These are phyloP conservation scores for Chlorella sorokiniana DNA, from an alignment of 139 green algal genomes.

Conservation along the genomic window DNA sequence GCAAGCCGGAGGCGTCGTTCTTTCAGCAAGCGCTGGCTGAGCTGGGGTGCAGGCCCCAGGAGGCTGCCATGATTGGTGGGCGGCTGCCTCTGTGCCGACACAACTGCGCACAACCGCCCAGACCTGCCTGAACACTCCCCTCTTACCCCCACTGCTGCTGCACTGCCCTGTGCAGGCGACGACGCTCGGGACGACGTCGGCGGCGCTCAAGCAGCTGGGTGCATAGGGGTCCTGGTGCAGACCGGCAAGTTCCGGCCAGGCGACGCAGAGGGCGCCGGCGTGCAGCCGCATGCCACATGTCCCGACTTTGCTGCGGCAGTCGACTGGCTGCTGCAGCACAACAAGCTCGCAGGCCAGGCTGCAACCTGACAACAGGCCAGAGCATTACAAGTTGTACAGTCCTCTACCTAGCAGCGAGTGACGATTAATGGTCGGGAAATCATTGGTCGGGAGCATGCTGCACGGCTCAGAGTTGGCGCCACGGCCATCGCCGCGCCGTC, in stretches of 20 bases:
- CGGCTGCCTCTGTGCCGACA: not conserved
- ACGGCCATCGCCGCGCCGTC: too few species aligned
- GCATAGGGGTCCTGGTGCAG: slow-evolving; percentile 48
- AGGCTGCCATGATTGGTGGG: slow-evolving; percentile 36
- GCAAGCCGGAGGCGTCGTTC: slow-evolving; percentile 50
- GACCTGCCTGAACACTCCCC: too few species aligned
- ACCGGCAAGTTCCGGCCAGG: slow-evolving; percentile 49
- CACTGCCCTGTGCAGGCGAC: slow-evolving; percentile 33
- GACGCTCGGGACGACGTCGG: slow-evolving; percentile 56
- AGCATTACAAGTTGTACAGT: too few species aligned
- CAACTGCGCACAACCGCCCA: too few species aligned
- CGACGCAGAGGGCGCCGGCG: slow-evolving; percentile 26
- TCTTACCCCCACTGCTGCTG: not conserved
- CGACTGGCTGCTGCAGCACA: slow-evolving; percentile 19
- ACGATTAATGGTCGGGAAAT: too few species aligned
- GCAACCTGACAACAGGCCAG: not conserved
- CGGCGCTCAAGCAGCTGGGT: slow-evolving; percentile 42
- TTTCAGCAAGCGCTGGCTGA: slow-evolving; percentile 42
- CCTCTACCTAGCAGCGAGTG: too few species aligned
- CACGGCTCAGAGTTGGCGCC: too few species aligned
- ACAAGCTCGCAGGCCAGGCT: not conserved
- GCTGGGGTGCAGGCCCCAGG: slow-evolving; percentile 6
- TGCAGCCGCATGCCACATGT: slow-evolving; percentile 31
- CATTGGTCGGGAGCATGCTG: too few species aligned
- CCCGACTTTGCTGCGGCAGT: slow-evolving; percentile 42